These are phyloP conservation scores for Cyberlindnera amylophila DNA, from an alignment of 805 yeast genomes.

Conservation along the genomic window DNA sequence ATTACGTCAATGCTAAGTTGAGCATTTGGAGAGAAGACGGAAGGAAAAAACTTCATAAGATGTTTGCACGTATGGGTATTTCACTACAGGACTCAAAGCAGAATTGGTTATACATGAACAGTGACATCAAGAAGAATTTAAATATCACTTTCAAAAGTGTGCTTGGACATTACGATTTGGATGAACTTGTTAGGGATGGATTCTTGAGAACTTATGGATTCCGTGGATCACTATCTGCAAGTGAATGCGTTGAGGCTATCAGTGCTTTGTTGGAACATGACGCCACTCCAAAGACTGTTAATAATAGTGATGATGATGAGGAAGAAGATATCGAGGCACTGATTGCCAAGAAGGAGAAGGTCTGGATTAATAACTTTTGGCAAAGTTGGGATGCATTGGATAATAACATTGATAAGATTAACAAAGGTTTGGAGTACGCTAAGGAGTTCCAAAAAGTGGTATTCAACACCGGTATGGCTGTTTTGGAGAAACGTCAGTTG, in stretches of 20 bases:
- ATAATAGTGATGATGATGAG: conserved; percentile 28
- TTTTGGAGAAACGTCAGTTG: conserved; percentile 76
- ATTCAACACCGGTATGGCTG: conserved; percentile 84
- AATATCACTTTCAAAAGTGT: conserved; percentile 66
- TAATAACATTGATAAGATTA: conserved; percentile 46
- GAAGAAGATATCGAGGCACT: conserved; percentile 30
- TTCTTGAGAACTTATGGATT: conserved; percentile 84
- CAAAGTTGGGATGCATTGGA: conserved; percentile 62
- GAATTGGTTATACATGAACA: conserved; percentile 88
- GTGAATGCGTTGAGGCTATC: conserved; percentile 87
- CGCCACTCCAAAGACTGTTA: conserved; percentile 23
- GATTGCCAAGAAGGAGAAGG: conserved; percentile 46
- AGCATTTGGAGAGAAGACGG: conserved; percentile 92
- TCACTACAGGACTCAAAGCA: conserved; percentile 86
- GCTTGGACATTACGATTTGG: conserved; percentile 72
- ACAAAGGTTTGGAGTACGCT: conserved; percentile 80
- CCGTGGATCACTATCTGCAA: conserved; percentile 83
- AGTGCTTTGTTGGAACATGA: conserved; percentile 80
- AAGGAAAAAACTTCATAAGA: conserved; percentile 74
- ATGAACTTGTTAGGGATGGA: conserved; percentile 80
- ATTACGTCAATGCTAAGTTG: conserved; percentile 83
- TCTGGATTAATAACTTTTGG: conserved; percentile 77
- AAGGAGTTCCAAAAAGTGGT: conserved; percentile 76
- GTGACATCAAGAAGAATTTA: conserved; percentile 68
- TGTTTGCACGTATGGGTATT: conserved; percentile 96